Percentiles rank a stretch among this genome's conserved stretches.
Conservation (phyloP, 2,329 filamentous ascomycete genomes). For the Beauveria asiatica region DNA sequence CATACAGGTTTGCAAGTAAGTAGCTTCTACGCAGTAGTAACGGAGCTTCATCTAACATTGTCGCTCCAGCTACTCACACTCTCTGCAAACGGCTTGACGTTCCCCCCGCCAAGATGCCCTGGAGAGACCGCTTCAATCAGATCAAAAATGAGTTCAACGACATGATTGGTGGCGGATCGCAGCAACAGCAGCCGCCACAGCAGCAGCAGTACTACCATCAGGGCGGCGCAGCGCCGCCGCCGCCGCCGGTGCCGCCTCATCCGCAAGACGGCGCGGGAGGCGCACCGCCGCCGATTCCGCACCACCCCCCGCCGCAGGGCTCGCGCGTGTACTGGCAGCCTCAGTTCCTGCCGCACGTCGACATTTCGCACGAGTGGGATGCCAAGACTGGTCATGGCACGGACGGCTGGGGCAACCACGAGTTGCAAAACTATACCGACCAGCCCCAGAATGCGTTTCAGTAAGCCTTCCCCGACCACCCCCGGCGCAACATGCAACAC, state of each 20-base stretch:
- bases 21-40: neutral
- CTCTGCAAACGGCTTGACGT: neutral
- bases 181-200: constrained; percentile 17
- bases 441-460: constrained; percentile 44
- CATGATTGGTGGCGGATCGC: constrained; percentile 19
- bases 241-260: constrained; percentile 13
- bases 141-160: constrained; percentile 31
- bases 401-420: constrained; percentile 55
- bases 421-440: constrained; percentile 49
- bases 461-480: constrained; percentile 17
- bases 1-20: neutral
- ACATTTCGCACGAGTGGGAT: constrained; percentile 43
- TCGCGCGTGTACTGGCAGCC: constrained; percentile 42
- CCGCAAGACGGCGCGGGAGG: neutral
- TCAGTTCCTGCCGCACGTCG: constrained; percentile 35
- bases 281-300: constrained; percentile 13
- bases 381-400: constrained; percentile 45
- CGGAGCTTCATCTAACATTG: neutral
- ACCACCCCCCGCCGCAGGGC: constrained; percentile 10
- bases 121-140: constrained; percentile 30
- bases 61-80: neutral
- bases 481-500: too few species aligned
- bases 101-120: constrained; percentile 20
- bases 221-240: neutral
- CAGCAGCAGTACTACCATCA: constrained; percentile 14